Evolutionary conservation across 1,139 yeast species (phyloP), one percentile per base, ranked within the genome.

Genomic region (Neolecta irregularis): DNA sequence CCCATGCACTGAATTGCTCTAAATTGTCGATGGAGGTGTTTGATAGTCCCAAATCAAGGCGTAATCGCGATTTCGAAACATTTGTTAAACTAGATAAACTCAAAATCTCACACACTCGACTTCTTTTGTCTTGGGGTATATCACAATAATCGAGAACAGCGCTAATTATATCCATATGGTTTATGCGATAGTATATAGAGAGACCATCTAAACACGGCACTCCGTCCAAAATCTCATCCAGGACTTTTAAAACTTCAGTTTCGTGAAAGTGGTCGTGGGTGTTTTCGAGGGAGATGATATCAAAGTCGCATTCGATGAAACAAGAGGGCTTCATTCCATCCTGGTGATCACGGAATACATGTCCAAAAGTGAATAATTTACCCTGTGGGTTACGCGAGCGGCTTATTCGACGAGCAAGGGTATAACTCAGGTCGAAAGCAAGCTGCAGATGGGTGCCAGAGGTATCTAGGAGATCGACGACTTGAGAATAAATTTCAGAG

Each of bases 401-500:
- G 8, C 15, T 25, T 16, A 25, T 25, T 24, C 13, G 26, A 4
- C 26, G 16, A 26, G 30, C 16, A 26, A 26, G 21, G 21, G 8
- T 13, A 19, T 19, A 11, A 26, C 18, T 30, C 78, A 5, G 53
- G 59, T 51, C 81, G 81, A 16, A 71, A 67, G 42, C 93, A 25
- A 91, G 56, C 42, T 83, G 92, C 23, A 91, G 57, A 5, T 88
- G 88, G 0, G 85, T 71, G 0, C 98, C 98, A 21, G 80, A 74
- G 36, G 71, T 66, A 49, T 88, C 96, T 41, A 91, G 58, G 1
- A 88, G 68, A 46, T 76, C 83, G 0, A 79, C 75, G 33, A 65
- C 64, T 11, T 73, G n/a, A 12, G 25, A 64, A 50, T 81, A 85
- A 1, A 69, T 56, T 2, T 88, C 77, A 0, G 88, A 74, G 44